Evolutionary conservation across 305 asterid species (phyloP), one percentile per base, ranked within the genome.

Genomic region (Fraxinus velutina): DNA sequence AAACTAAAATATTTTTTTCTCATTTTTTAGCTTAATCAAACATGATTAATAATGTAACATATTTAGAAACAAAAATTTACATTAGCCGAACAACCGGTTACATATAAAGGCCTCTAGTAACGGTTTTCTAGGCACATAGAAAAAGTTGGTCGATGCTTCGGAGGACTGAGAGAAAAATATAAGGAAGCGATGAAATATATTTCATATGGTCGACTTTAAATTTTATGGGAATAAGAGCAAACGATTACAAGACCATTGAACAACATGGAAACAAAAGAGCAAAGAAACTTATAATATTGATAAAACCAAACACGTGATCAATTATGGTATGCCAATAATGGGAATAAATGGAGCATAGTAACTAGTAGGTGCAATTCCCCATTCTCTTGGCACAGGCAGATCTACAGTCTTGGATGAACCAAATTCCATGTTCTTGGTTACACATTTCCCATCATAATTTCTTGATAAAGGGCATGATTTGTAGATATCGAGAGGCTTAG

Each of bases 261-360:
- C 52, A 44, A 44, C 52, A 44, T 10, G 17, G 4, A 44, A 44
- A 44, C 5, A 44, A 44, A 44, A 44, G 17, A 44, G 55, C 17
- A 44, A 44, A 13, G 47, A 44, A 12, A 44, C 55, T 44, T 10
- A 44, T 44, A 12, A 44, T 13, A 44, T 8, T 39, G 13, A 39
- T 10, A 39, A 39, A 37, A 7, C 13, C 55, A 44, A 44, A 44
- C 55, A 13, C 17, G 5, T 44, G 17, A 44, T 44, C 55, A 44
- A 44, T 87, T 83, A 94, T 21, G 99, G 99, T 77, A 95, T 91
- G 19, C 99, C 98, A 74, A 95, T 93, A n/a, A 95, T 93, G 73
- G 98, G 99, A 36, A 95, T 2, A 32, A 93, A 89, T 1, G 99
- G 98, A 73, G 89, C 0, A 80, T 93, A 93, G 74, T 91, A 92